phyloP scores from a whole-genome alignment of 2,329 filamentous ascomycete genomes.

The Leptographium wingfieldii region DNA sequence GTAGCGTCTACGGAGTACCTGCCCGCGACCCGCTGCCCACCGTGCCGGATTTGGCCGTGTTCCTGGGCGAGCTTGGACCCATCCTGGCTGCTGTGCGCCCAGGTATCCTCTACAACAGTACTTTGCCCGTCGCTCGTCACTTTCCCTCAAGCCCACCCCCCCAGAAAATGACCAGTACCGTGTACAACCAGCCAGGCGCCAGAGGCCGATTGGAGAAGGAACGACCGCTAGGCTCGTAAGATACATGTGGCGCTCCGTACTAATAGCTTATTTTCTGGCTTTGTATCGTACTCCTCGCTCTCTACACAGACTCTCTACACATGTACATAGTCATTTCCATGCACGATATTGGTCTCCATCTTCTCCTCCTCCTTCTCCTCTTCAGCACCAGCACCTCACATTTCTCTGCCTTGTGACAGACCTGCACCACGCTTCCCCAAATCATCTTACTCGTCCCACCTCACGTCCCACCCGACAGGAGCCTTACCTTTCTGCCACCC shows the following conservation, averaged over 20 bases:
- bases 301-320: neutral
- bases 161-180: neutral
- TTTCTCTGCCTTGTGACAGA: neutral
- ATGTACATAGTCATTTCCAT: neutral
- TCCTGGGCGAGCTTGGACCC: neutral
- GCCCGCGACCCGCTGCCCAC: neutral
- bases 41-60: constrained; percentile 5
- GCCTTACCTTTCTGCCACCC: neutral
- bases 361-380: neutral
- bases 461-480: neutral
- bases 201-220: neutral
- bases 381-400: neutral
- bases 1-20: constrained; percentile 1
- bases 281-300: neutral
- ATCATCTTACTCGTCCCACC: constrained; percentile 1
- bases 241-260: neutral
- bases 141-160: neutral
- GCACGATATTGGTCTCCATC: neutral
- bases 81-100: neutral
- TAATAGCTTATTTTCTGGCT: neutral
- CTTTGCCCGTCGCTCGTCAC: neutral
- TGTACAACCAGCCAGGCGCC: neutral
- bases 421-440: neutral
- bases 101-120: neutral
- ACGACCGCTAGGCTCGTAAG: neutral